Evolutionary conservation across 2,329 filamentous ascomycete genomes (phyloP).

Genomic region (Aquanectria penicillioides): DNA sequence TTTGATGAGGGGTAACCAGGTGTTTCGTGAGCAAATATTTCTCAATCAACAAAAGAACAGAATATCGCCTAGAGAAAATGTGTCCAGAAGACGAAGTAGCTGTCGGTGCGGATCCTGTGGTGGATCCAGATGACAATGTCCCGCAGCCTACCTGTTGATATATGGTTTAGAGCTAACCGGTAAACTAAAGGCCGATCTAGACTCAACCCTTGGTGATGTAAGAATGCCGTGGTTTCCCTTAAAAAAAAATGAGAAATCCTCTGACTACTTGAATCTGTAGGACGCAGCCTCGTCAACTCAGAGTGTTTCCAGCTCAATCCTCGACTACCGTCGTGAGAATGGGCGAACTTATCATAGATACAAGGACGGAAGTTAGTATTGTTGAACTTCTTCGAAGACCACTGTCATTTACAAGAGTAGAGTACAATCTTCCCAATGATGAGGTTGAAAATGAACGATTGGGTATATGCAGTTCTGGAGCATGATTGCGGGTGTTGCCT

Average conservation of each 20-base stretch:
- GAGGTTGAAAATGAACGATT: constrained; percentile 1
- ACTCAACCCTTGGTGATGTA: constrained; percentile 4
- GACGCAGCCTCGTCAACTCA: neutral
- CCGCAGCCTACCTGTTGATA: neutral
- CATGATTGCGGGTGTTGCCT: neutral
- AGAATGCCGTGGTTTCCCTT: neutral
- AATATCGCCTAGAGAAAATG: neutral
- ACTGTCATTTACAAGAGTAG: neutral
- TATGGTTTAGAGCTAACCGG: neutral
- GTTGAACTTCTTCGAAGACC: no score
- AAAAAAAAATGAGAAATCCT: neutral
- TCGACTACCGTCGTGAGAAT: constrained; percentile 11
- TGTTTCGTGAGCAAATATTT: neutral
- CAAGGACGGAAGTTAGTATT: constrained; percentile 15
- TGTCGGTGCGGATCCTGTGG: neutral
- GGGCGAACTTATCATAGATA: constrained; percentile 14
- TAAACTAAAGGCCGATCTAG: neutral
- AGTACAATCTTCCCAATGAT: constrained; percentile 10
- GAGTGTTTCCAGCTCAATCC: constrained; percentile 3
- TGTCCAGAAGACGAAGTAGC: neutral
- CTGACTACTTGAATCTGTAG: neutral
- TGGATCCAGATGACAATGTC: neutral
- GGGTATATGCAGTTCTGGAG: neutral
- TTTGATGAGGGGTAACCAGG: neutral
- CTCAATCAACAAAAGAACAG: neutral